These are phyloP conservation scores for Boletus vinaceobasis DNA, from an alignment of 768 basidiomycete genomes.

Conservation along the genomic window DNA sequence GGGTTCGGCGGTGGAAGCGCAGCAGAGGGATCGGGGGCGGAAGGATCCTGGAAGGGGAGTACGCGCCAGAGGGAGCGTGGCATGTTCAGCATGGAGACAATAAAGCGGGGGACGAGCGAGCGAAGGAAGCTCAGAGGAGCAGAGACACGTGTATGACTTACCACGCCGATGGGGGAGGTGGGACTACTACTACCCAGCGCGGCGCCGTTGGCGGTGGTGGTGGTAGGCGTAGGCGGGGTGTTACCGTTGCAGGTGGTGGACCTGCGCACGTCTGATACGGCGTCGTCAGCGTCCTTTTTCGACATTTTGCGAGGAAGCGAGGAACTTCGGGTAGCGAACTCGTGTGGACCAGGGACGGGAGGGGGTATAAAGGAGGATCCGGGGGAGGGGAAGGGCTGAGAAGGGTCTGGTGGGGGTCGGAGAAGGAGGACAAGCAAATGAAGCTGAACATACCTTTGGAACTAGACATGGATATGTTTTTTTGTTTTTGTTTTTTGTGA, in stretches of 20 bases:
- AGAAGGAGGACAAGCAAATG: background rate
- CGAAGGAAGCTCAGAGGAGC: conserved; percentile 21
- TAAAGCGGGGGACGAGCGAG: conserved; percentile 24
- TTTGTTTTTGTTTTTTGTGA: background rate
- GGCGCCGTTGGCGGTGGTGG: conserved; percentile 4
- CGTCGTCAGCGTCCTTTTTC: conserved; percentile 21
- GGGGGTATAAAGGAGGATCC: conserved; percentile 68
- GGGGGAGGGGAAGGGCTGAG: conserved; percentile 57
- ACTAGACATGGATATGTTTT: background rate
- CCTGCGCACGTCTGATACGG: background rate
- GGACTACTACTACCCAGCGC: background rate
- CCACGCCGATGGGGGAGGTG: conserved; percentile 21
- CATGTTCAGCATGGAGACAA: conserved; percentile 30
- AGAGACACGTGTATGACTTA: conserved; percentile 24
- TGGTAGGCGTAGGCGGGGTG: background rate
- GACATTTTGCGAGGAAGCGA: conserved; percentile 27
- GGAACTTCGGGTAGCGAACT: conserved; percentile 50
- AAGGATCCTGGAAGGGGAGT: conserved; percentile 30
- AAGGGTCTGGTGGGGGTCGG: conserved; percentile 32
- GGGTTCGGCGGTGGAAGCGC: background rate
- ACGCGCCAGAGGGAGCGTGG: conserved; percentile 26
- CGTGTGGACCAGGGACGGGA: conserved; percentile 62
- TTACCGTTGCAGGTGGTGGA: background rate
- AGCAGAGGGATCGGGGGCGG: conserved; percentile 37
- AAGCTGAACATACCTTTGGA: conserved; percentile 4